Conservation (phyloP, 2,329 filamentous ascomycete genomes). For the Aspergillus quadricinctus region DNA sequence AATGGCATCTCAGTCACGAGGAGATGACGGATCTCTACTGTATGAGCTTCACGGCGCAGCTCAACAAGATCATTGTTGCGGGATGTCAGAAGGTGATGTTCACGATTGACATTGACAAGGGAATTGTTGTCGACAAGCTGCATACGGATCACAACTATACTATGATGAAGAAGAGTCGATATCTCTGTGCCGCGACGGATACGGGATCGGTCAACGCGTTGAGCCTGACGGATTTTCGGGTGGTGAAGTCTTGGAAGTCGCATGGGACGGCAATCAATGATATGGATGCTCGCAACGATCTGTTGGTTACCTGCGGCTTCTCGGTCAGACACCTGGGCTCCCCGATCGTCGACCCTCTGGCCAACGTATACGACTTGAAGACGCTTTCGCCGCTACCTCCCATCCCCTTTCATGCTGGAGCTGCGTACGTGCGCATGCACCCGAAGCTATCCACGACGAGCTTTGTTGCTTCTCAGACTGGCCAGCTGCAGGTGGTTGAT, state of each 20-base stretch:
- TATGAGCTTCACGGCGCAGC: constrained; percentile 92
- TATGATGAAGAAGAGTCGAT: constrained; percentile 82
- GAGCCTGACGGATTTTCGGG: constrained; percentile 69
- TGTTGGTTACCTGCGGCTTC: constrained; percentile 91
- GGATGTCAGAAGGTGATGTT: constrained; percentile 86
- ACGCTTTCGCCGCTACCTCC: constrained; percentile 82
- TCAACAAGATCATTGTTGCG: constrained; percentile 79
- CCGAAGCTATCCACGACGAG: constrained; percentile 92
- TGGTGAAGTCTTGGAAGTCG: constrained; percentile 85
- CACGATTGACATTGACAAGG: constrained; percentile 66
- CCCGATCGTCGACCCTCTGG: constrained; percentile 83
- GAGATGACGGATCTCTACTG: constrained; percentile 85
- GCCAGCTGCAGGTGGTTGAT: constrained; percentile 93
- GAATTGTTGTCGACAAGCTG: constrained; percentile 67
- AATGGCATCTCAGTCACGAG: constrained; percentile 80
- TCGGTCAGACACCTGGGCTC: constrained; percentile 75
- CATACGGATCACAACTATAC: constrained; percentile 74
- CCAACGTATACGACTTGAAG: constrained; percentile 94
- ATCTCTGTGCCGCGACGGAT: constrained; percentile 86
- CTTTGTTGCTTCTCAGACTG: constrained; percentile 85
- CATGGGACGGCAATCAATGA: constrained; percentile 87
- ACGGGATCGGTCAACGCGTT: constrained; percentile 80
- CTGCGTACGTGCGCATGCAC: constrained; percentile 94
- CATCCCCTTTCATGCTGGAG: constrained; percentile 86
- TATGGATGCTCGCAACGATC: constrained; percentile 95